Evolutionary conservation across 257 asterid genomes (phyloP).

Genomic region (Lavandula angustifolia): DNA sequence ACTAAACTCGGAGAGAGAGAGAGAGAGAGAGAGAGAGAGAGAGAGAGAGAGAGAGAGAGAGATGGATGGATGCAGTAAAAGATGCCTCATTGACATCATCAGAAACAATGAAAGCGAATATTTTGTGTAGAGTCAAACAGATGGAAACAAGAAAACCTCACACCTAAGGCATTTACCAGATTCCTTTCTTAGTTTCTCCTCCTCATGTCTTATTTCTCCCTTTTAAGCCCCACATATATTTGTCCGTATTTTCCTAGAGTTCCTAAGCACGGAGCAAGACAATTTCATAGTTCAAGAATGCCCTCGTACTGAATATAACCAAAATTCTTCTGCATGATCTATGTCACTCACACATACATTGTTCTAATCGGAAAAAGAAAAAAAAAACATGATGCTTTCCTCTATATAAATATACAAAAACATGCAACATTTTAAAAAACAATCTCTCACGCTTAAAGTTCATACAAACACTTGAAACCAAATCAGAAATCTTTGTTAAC

Average conservation of each 20-base stretch:
- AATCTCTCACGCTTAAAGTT: not conserved
- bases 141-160: too few species aligned
- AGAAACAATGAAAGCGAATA: too few species aligned
- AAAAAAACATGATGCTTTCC: not conserved
- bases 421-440: constrained; percentile 22
- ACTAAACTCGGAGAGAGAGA: too few species aligned
- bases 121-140: too few species aligned
- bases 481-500: not conserved
- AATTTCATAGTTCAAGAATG: not conserved
- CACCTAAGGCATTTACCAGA: constrained; percentile 10
- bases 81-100: too few species aligned
- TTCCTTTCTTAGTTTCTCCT: constrained; percentile 16
- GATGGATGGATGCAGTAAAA: too few species aligned
- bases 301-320: not conserved
- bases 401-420: constrained; percentile 32
- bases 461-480: not conserved
- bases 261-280: constrained; percentile 8
- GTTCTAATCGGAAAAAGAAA: not conserved
- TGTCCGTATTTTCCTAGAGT: not conserved
- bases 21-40: too few species aligned
- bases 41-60: too few species aligned
- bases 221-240: constrained; percentile 3
- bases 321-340: not conserved
- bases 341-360: not conserved
- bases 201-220: not conserved